Percentiles rank a stretch among this genome's conserved stretches.
Evolutionary conservation across 352 stramenopile genomes (phyloP).

Genomic region (Pythium aphanidermatum): DNA sequence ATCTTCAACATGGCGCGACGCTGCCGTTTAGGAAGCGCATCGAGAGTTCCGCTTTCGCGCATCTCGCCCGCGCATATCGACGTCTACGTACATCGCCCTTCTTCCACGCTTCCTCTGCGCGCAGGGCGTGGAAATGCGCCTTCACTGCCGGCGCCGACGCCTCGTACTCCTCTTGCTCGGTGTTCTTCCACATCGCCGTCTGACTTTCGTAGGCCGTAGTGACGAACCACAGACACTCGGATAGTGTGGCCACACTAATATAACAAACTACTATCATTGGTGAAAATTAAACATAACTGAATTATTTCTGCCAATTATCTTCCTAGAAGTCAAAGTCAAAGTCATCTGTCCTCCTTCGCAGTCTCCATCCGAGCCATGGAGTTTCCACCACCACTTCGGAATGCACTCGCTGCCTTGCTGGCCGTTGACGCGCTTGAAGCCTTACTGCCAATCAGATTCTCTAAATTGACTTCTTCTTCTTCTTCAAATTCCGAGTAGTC

Average conservation of each 20-base stretch:
- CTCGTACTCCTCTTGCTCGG: conserved; percentile 67
- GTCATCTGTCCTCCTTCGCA: conserved; percentile 30
- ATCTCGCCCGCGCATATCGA: neutral
- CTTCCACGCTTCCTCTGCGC: conserved; percentile 53
- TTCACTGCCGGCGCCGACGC: conserved; percentile 64
- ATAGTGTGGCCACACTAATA: too few species aligned
- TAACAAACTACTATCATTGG: too few species aligned
- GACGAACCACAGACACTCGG: too few species aligned
- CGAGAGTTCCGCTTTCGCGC: neutral
- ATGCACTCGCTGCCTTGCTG: conserved; percentile 1
- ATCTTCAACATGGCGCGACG: conserved; percentile 4
- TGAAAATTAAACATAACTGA: neutral
- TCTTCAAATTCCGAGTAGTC: conserved; percentile 81
- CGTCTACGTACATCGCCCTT: conserved; percentile 40
- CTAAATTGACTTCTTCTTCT: conserved; percentile 67
- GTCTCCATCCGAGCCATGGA: neutral
- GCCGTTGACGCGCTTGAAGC: conserved; percentile 1
- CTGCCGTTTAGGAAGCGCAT: neutral
- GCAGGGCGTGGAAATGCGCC: conserved; percentile 74
- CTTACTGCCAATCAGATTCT: conserved; percentile 62
- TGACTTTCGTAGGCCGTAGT: neutral
- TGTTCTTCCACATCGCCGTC: conserved; percentile 43
- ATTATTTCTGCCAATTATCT: neutral
- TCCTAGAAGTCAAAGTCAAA: conserved; percentile 63
- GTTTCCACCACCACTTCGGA: neutral